Evolutionary conservation across 2,329 filamentous ascomycete genomes (phyloP).

Genomic region (Talaromyces islandicus): DNA sequence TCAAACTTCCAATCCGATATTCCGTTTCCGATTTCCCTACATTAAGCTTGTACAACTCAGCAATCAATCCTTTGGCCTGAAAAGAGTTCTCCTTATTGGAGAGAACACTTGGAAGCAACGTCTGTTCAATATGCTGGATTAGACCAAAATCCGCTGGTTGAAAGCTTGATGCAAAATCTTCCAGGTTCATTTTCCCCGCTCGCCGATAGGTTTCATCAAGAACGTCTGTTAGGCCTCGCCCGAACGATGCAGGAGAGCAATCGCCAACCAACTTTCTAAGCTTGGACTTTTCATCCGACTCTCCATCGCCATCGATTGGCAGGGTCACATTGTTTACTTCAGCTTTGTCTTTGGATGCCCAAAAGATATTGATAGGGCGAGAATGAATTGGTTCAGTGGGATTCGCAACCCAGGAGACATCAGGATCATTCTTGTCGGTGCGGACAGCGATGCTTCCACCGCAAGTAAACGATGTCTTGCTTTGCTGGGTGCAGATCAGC

Average conservation of each 20-base stretch:
- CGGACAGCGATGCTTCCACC: not conserved
- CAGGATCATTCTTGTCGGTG: not conserved
- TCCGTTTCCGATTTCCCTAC: slow-evolving; percentile 20
- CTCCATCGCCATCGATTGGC: not conserved
- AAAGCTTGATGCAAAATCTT: slow-evolving; percentile 45
- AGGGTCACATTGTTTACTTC: not conserved
- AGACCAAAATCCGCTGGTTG: slow-evolving; percentile 49
- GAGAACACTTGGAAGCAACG: slow-evolving; percentile 34
- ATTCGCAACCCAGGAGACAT: not conserved
- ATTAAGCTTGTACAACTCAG: slow-evolving; percentile 56
- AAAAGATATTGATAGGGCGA: not conserved
- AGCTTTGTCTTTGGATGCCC: not conserved
- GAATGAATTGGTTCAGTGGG: not conserved
- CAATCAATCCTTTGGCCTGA: slow-evolving; percentile 33
- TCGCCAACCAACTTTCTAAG: not conserved
- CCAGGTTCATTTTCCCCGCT: slow-evolving; percentile 46
- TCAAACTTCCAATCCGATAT: not conserved
- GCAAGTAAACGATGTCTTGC: not conserved
- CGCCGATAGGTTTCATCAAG: slow-evolving; percentile 49
- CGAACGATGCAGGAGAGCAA: slow-evolving; percentile 18
- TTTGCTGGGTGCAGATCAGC: not conserved
- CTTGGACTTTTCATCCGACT: not conserved
- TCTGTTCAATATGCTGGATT: slow-evolving; percentile 45
- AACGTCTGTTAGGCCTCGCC: slow-evolving; percentile 40
- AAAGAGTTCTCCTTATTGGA: slow-evolving; percentile 10